These are phyloP conservation scores for Xylaria sp. DNA, from an alignment of 2,329 filamentous ascomycete genomes.

Conservation along the genomic window DNA sequence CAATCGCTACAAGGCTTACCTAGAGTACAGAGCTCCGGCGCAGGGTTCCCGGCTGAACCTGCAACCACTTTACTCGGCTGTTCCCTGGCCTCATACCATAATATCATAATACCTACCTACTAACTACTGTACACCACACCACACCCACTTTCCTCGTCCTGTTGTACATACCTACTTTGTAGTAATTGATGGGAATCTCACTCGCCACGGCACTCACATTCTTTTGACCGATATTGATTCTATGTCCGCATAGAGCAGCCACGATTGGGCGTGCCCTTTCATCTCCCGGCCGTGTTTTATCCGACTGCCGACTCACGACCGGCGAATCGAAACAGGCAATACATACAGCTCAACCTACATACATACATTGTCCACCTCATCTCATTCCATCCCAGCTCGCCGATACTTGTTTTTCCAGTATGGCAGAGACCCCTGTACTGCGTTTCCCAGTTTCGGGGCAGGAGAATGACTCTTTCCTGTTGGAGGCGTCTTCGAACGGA, in stretches of 20 bases:
- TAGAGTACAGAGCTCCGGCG: conserved; percentile 2
- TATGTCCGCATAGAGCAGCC: conserved; percentile 4
- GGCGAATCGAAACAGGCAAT: conserved; percentile 16
- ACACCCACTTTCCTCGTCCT: conserved; percentile 7
- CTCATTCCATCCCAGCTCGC: not conserved
- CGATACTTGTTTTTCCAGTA: conserved; percentile 25
- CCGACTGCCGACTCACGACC: conserved; percentile 1
- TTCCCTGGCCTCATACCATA: conserved; percentile 20
- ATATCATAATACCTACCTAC: conserved; percentile 20
- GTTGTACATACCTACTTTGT: not conserved
- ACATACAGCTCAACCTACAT: not conserved
- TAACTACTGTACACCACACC: conserved; percentile 10
- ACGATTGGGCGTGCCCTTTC: not conserved
- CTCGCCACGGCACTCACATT: conserved; percentile 1
- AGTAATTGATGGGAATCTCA: conserved; percentile 1
- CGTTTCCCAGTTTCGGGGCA: conserved; percentile 68
- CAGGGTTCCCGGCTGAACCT: conserved; percentile 17
- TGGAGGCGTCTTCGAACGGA: conserved; percentile 66
- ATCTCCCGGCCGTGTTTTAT: conserved; percentile 19
- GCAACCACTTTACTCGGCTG: conserved; percentile 27
- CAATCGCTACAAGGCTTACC: not conserved
- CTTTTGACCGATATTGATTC: conserved; percentile 9
- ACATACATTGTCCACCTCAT: not conserved
- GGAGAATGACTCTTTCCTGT: conserved; percentile 66
- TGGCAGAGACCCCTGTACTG: conserved; percentile 57